These are phyloP conservation scores for Dendryphion nanum DNA, from an alignment of 2,329 filamentous ascomycete genomes.

Conservation along the genomic window DNA sequence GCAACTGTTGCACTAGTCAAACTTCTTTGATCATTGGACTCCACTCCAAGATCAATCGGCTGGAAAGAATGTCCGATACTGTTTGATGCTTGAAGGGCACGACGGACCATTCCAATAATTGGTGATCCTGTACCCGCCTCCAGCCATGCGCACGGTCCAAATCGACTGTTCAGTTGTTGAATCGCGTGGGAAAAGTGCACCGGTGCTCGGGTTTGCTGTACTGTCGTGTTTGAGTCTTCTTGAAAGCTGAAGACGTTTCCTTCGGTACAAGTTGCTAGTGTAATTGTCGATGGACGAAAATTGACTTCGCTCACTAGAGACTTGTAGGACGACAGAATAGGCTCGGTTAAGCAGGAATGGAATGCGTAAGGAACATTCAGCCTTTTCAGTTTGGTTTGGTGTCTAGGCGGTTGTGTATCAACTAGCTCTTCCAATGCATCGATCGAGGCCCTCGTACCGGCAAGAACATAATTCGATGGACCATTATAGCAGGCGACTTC, in stretches of 20 bases:
- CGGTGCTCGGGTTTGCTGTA: slow-evolving; percentile 43
- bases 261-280: slow-evolving; percentile 19
- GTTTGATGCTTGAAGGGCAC: slow-evolving; percentile 16
- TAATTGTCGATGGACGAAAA: slow-evolving; percentile 36
- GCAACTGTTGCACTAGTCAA: slow-evolving; percentile 21
- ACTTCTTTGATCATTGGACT: slow-evolving; percentile 1
- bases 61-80: slow-evolving; percentile 6
- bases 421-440: slow-evolving; percentile 16
- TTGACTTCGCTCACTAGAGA: slow-evolving; percentile 19
- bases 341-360: slow-evolving; percentile 24
- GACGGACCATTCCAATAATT: slow-evolving; percentile 25
- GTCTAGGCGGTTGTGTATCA: slow-evolving; percentile 9
- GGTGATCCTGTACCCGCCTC: slow-evolving; percentile 21
- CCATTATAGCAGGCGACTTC: slow-evolving; percentile 46
- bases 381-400: slow-evolving; percentile 10
- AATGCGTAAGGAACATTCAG: slow-evolving; percentile 21
- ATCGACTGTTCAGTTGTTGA: slow-evolving; percentile 32
- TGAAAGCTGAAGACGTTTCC: not conserved
- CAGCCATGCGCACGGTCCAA: slow-evolving; percentile 16
- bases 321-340: slow-evolving; percentile 15
- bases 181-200: slow-evolving; percentile 48
- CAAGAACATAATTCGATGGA: slow-evolving; percentile 43
- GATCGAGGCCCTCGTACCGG: slow-evolving; percentile 15
- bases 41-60: slow-evolving; percentile 4
- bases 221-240: not conserved